Base-by-base conservation (phyloP, 1,139 yeast genomes). In the Yamadazyma triangularis region DNA sequence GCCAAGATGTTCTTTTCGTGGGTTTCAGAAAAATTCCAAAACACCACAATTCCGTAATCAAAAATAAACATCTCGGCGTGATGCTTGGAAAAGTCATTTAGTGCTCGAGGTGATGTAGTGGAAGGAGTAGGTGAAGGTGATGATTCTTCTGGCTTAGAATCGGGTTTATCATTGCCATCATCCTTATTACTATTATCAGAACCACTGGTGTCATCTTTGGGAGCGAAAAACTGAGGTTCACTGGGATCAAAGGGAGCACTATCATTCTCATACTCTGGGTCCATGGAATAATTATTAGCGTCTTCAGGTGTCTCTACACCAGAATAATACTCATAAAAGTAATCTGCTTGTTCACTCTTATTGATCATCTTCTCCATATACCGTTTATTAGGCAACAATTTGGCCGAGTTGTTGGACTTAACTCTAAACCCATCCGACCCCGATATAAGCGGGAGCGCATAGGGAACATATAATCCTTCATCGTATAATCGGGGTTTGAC, bases 1-100 rank as follows among this genome's bases (percentile, higher is more conserved):
- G 97, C 97, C 36, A 91, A 69, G 12, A 91, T 78, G 47, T 89
- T 91, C 61, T 89, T 88, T 50, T 91, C 98, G 50, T 91, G 96
- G 8, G 77, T 69, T 51, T 88, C 96, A 2, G 93, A 80, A 45
- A 91, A 88, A 52, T 91, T 91, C 98, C 98, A 91, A 50, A 91
- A 89, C 11, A 91, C 97, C 13, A 91, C 87, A 14, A 91, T 95
- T 11, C 98, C 98, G 51, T 91, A 91, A 33, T 79, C 79, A 52
- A 91, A 80, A 5, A 91, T 75, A 50, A 91, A 91, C 70, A 91
- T 73, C 50, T 91, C 97, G 0, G 96, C 96, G 38, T 68, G 72
- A 53, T 86, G 95, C 42, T 80, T 82, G 12, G 78, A 66, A 38
- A 77, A 64, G 39, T 78, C 84, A 1, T 72, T 42, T 15, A 22